Evolutionary conservation across 768 basidiomycete genomes (phyloP), one percentile per base, ranked within the genome.

Genomic region (Dendrothele bispora): DNA sequence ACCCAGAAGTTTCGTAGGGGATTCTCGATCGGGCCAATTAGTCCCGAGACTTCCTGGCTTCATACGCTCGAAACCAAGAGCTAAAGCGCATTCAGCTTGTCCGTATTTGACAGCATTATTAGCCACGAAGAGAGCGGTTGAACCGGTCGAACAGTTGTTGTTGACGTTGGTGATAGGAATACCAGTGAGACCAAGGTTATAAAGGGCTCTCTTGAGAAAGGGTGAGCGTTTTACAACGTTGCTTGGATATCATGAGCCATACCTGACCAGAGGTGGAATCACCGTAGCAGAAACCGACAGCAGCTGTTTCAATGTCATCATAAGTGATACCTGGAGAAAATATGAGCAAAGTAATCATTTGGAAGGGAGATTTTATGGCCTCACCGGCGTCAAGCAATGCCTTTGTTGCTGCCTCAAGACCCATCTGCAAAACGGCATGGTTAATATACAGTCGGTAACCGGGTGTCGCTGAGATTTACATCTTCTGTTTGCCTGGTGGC

Each of bases 31-130:
- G 0, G 80, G 78, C 54, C 80, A 91, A 58, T 82, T 77, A 11
- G 79, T 80, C 6, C 81, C 80, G 6, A 91, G 69, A 57, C 83
- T 84, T 25, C 88, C 88, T 4, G 83, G 83, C 17, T 77, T 73
- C 87, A 91, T 91, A 28, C 87, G 84, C 63, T 93, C 91, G 55
- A 93, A 93, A 10, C 91, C 91, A 1, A 93, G 79, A 1, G 91
- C 91, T 18, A 94, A 70, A 1, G 84, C 79, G 60, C 90, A 91
- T 46, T 88, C 84, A 2, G 71, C 80, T 46, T 83, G 74, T 12
- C 85, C 86, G 32, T 76, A 77, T 61, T 84, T 88, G 37, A 93
- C 80, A 7, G 79, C 74, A 20, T 76, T 82, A 54, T 85, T 86
- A 6, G 86, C 88, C 38, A 86, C 78, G 62, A 78, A 88, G 18